phyloP scores from a whole-genome alignment of 192 early-diverging fungal genomes.

The Coemansia sp. region DNA sequence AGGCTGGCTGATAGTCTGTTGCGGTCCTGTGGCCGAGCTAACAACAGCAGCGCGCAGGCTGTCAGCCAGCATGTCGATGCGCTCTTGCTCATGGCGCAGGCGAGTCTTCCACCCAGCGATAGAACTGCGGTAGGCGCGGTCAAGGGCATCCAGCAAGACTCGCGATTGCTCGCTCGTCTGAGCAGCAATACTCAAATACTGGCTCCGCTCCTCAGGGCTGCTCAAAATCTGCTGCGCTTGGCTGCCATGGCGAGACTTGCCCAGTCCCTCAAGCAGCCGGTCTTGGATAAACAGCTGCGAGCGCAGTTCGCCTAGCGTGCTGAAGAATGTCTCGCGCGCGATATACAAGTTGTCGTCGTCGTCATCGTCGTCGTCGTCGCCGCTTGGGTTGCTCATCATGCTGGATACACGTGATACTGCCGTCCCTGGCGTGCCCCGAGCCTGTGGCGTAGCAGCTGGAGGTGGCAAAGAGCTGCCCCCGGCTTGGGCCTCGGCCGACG shows the following conservation, averaged over 20 bases:
- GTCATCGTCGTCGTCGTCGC: constrained; percentile 15
- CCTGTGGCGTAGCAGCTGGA: background rate
- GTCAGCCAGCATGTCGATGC: constrained; percentile 53
- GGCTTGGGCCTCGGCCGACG: constrained; percentile 10
- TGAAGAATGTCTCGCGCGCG: constrained; percentile 52
- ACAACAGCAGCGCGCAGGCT: constrained; percentile 49
- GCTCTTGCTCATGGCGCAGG: constrained; percentile 48
- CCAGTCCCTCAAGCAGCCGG: constrained; percentile 56
- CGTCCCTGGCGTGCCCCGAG: background rate
- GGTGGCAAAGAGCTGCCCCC: background rate
- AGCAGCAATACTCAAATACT: constrained; percentile 31
- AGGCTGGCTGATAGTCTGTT: background rate
- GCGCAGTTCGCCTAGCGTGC: constrained; percentile 54
- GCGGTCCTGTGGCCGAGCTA: constrained; percentile 15
- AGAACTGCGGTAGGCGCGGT: constrained; percentile 31
- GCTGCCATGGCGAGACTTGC: constrained; percentile 12
- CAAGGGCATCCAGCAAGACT: constrained; percentile 20
- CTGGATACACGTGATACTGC: constrained; percentile 15
- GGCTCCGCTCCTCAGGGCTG: constrained; percentile 18
- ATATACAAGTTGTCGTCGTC: constrained; percentile 20
- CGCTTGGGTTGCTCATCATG: constrained; percentile 46
- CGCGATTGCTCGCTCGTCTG: constrained; percentile 37
- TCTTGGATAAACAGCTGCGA: constrained; percentile 63
- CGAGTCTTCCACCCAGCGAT: constrained; percentile 30
- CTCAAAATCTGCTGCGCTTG: background rate